Percentiles rank a stretch among this genome's conserved stretches.
Conservation (phyloP, 139 green algal genomes). For the Mesotaenium endlicherianum region DNA sequence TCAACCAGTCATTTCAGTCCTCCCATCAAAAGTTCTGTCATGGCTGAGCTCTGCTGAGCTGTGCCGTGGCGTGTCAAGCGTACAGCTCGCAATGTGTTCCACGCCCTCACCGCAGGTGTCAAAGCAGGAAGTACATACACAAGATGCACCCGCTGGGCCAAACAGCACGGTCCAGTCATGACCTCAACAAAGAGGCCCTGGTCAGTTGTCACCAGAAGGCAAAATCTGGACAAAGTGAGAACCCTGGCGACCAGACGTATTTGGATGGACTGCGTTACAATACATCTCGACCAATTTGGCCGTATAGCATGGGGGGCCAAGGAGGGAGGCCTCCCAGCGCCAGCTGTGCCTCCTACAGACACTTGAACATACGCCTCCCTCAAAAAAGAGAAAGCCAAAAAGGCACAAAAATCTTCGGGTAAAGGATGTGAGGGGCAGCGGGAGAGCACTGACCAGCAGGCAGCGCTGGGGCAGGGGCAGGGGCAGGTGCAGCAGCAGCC, state of each 20-base stretch:
- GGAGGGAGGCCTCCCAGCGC: background rate
- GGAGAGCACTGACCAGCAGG: background rate
- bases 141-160: too few relatives aligned
- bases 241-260: too few relatives aligned
- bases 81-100: too few relatives aligned
- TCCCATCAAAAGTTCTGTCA: too few relatives aligned
- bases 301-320: background rate
- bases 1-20: background rate
- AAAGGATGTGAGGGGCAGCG: background rate
- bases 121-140: too few relatives aligned
- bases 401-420: background rate
- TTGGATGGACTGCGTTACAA: background rate
- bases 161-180: too few relatives aligned
- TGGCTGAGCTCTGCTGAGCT: too few relatives aligned
- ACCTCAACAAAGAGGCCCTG: too few relatives aligned
- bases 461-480: background rate
- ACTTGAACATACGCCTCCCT: background rate
- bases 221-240: too few relatives aligned
- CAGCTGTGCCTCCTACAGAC: background rate
- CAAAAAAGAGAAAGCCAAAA: background rate
- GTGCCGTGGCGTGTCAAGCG: too few relatives aligned
- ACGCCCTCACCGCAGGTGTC: too few relatives aligned
- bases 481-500: slow-evolving; percentile 7
- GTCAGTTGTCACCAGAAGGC: too few relatives aligned
- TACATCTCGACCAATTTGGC: background rate